Base-by-base conservation (phyloP, 495 filamentous ascomycete species). In the Neurospora tetrasperma region DNA sequence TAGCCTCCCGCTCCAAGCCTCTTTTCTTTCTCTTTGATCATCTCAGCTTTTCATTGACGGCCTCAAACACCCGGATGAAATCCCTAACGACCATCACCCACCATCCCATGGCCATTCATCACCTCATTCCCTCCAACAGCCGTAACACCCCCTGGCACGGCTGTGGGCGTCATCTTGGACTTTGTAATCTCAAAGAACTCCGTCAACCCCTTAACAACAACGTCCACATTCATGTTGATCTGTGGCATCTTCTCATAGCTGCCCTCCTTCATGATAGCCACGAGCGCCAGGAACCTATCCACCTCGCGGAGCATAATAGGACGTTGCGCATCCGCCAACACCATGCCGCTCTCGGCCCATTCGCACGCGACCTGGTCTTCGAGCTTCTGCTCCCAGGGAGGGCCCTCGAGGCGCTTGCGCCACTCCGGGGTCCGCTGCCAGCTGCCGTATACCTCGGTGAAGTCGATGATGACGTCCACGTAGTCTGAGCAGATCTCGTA, bases 401-500 rank as follows among this genome's bases (percentile, higher is more conserved):
- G 85, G 6, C 86, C 87, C 73, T 89, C 88, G 1, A 90, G 85
- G 14, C 84, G 81, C 31, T 88, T 86, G 75, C 86, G 83, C 75
- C 84, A 84, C 42, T 81, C 78, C 42, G 79, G 80, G 38, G 84
- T 81, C 10, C 90, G 82, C 38, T 86, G 82, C 90, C 90, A 98
- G 72, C 78, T 84, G 6, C 94, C 95, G 77, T 98, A 98, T 20
- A 99, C 90, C 79, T 98, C 94, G 16, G 92, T 94, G 41, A 98
- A 89, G 80, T 99, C 96, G 69, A 98, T 94, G 72, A 99, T 95
- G 62, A 97, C 93, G 80, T 99, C 95, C 72, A 99, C 97, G 78
- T 94, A 99, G 79, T 98, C 96, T 38, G 92, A 96, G 80, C 96
- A 98, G 76, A 98, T 96, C 83, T 98, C 96, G 80, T 99, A 99